These are phyloP conservation scores for Neurospora sp. DNA, from an alignment of 495 filamentous ascomycete species.

Conservation along the genomic window DNA sequence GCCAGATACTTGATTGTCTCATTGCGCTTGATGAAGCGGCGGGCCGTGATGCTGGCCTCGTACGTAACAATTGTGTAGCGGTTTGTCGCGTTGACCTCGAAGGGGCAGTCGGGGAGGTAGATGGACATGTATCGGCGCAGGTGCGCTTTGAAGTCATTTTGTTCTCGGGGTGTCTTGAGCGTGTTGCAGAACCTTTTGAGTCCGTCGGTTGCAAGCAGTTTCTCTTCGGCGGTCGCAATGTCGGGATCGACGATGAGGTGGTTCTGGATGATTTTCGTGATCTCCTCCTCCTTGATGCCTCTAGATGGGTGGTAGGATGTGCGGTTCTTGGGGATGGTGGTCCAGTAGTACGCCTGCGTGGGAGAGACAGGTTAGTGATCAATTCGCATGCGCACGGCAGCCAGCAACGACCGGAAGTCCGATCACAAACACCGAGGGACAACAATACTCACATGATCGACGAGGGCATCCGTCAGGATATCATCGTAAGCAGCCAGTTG, in stretches of 20 bases:
- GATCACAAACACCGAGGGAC: neutral
- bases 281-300: slow-evolving; percentile 68
- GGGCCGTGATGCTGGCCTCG: slow-evolving; percentile 80
- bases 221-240: slow-evolving; percentile 52
- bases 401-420: neutral
- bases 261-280: slow-evolving; percentile 66
- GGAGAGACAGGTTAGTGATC: neutral
- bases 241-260: slow-evolving; percentile 69
- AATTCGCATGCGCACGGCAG: neutral
- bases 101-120: slow-evolving; percentile 85
- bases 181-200: slow-evolving; percentile 56
- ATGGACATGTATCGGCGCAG: slow-evolving; percentile 86
- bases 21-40: slow-evolving; percentile 64
- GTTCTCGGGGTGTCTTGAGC: slow-evolving; percentile 65
- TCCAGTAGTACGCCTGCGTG: slow-evolving; percentile 83
- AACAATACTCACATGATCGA: slow-evolving; percentile 69
- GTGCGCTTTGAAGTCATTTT: slow-evolving; percentile 79
- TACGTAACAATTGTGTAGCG: slow-evolving; percentile 85
- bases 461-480: slow-evolving; percentile 86
- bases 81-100: slow-evolving; percentile 89
- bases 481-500: slow-evolving; percentile 93
- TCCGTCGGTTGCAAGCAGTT: slow-evolving; percentile 62
- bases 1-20: slow-evolving; percentile 83
- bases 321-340: slow-evolving; percentile 87
- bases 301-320: slow-evolving; percentile 75